Conservation (phyloP, 2,329 filamentous ascomycete species). For the Ophioceras dolichostomum region DNA sequence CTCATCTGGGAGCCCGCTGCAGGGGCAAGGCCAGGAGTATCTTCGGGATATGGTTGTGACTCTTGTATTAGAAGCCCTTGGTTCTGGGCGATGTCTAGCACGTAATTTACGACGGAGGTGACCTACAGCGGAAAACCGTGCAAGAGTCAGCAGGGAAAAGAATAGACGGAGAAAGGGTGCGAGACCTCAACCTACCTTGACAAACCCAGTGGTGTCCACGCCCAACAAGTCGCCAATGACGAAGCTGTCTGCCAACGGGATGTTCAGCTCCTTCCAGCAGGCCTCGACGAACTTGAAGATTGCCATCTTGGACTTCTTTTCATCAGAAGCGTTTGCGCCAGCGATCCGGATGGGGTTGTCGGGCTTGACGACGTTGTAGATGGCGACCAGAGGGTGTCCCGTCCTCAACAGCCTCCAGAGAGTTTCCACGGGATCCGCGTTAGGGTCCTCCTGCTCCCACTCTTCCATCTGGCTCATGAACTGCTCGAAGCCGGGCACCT, state of each 20-base stretch:
- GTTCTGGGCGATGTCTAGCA: constrained; percentile 75
- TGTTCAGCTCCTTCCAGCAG: constrained; percentile 70
- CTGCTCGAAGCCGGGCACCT: constrained; percentile 71
- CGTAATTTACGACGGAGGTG: constrained; percentile 81
- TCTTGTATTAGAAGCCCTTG: constrained; percentile 62
- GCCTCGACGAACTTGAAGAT: constrained; percentile 89
- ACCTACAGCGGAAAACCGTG: constrained; percentile 44
- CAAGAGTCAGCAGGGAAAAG: background rate
- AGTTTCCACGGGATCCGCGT: constrained; percentile 73
- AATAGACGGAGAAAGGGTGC: background rate
- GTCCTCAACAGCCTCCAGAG: constrained; percentile 79
- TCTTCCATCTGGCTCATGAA: constrained; percentile 61
- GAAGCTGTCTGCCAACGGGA: constrained; percentile 75
- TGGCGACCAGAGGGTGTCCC: constrained; percentile 71
- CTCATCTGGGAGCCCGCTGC: constrained; percentile 55
- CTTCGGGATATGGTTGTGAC: constrained; percentile 44
- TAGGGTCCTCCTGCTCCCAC: constrained; percentile 48
- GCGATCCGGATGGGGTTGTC: constrained; percentile 56
- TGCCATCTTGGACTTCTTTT: constrained; percentile 73
- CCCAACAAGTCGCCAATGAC: constrained; percentile 85
- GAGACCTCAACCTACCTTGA: constrained; percentile 76
- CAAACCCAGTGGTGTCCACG: constrained; percentile 92
- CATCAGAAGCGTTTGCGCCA: constrained; percentile 43
- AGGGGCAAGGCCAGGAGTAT: constrained; percentile 31
- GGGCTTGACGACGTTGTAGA: constrained; percentile 80